Base-by-base conservation (phyloP, 2,329 filamentous ascomycete genomes). In the Orbilia blumenaviensis region DNA sequence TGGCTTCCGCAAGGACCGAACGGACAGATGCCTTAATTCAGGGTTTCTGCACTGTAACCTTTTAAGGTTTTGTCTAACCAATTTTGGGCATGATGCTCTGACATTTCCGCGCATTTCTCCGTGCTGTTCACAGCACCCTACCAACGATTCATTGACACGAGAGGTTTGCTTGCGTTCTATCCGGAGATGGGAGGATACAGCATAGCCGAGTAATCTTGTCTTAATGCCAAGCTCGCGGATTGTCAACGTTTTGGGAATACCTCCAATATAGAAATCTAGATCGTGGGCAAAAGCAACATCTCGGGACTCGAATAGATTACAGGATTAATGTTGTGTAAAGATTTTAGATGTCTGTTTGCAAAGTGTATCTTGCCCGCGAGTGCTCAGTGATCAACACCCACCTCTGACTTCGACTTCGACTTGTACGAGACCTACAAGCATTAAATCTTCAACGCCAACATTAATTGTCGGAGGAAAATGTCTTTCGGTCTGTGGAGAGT, bases 41-140 rank as follows among this genome's bases (percentile, higher is more conserved):
- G 62, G 63, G 48, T 46, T 58, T 67, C 50, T 67, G 63, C 63
- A 60, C 63, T 67, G 63, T 60, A 67, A 67, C 63, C 63, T 48
- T 60, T 42, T 34, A 23, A 56, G n/a, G 32, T 32, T 21, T 52
- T 56, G 46, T 54, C 46, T 54, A 54, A 54, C 46, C 34, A 12
- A 38, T 16, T 56, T 10, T 38, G 10, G 10, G 21, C 29, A 36
- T 36, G 32, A 21, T 25, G 25, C 32, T 38, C 50, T 25, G 29
- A 38, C 18, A 56, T 25, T 56, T 56, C 32, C 32, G 7, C 34
- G n/a, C 21, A 27, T 54, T 54, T 54, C 48, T 54, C 27, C 48
- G 48, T 12, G 52, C 52, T 36, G 29, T 56, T 25, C 52, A 56
- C 52, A 9, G 16, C n/a, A 34, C 21, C 34, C n/a, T 52, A 54